phyloP scores from a whole-genome alignment of 2,329 filamentous ascomycete species.

The Cylindrodendrum hubeiense region DNA sequence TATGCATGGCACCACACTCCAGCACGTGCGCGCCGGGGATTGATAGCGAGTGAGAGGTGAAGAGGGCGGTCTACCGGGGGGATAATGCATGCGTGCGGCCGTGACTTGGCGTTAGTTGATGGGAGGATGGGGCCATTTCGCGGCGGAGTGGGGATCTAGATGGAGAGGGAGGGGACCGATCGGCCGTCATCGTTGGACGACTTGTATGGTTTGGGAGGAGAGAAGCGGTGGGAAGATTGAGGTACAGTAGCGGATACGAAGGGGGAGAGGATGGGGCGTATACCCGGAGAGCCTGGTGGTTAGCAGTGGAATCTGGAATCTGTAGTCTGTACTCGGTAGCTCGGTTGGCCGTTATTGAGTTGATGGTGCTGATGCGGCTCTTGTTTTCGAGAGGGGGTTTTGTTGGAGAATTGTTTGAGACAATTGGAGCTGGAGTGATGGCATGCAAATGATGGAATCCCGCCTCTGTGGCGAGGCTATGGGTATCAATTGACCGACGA shows the following conservation, averaged over 20 bases:
- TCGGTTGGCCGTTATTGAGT: background rate
- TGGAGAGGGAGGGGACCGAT: constrained; percentile 4
- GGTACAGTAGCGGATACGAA: background rate
- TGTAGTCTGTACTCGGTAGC: too few species aligned
- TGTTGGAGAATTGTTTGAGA: background rate
- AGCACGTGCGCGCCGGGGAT: background rate
- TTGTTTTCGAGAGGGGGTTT: background rate
- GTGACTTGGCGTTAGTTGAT: background rate
- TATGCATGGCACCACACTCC: too few species aligned
- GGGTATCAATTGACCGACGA: background rate
- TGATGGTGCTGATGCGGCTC: background rate
- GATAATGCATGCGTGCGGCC: background rate
- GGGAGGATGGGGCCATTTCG: constrained; percentile 13
- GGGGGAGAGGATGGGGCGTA: background rate
- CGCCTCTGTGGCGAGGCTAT: background rate
- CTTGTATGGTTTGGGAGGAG: background rate
- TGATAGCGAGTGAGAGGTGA: background rate
- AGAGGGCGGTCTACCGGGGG: background rate
- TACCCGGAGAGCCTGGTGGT: background rate
- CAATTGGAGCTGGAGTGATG: background rate
- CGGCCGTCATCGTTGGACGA: background rate
- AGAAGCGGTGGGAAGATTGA: background rate
- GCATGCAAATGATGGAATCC: background rate
- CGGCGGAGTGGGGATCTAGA: background rate
- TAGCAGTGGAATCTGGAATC: background rate